Base-by-base conservation (phyloP, 2,329 filamentous ascomycete genomes). In the Fusarium coffeatum region DNA sequence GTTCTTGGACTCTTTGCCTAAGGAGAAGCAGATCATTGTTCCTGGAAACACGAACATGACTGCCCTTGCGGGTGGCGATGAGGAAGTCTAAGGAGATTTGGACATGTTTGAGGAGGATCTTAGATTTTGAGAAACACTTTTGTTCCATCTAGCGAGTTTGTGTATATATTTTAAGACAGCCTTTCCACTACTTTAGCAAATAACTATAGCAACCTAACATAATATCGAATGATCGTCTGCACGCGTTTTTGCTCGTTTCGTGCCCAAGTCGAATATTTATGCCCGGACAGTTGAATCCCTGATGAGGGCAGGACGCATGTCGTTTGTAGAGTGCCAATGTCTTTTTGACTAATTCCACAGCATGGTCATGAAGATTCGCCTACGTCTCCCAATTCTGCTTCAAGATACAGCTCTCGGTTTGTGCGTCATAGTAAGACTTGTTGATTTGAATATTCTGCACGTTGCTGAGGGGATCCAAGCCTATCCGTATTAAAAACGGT, bases 1-100 rank as follows among this genome's bases (percentile, higher is more conserved):
- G 28, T 64, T 64, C 25, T n/a, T 64, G 12, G 61, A 64, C 9
- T 45, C 59, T 1, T 28, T 64, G 16, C 59, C 59, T 3, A 64
- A 64, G 32, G 61, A 64, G 37, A 57, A 64, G 20, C 16, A 57
- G 27, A 48, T 64, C 11, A 64, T 64, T 15, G 55, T 56, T 43
- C n/a, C 15, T 8, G 60, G 60, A 13, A 20, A 64, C 3, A 37
- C 48, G 5, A 56, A 64, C 0, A 56, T 64, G 60, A 64, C 60
- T 4, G 60, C 58, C 15, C 28, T 64, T 23, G 49, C 34, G 2
- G 46, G 30, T 16, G 42, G 25, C 2, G 49, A 15, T 5, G 32
- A 13, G 20, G 6, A 40, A 9, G 15, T 8, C 1, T 51, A 27
- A 27, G 23, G 13, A 20, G 1, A 10, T 2, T 25, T 11, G 4